Conservation (phyloP, 805 yeast species). For the Barnettozyma vustinii region DNA sequence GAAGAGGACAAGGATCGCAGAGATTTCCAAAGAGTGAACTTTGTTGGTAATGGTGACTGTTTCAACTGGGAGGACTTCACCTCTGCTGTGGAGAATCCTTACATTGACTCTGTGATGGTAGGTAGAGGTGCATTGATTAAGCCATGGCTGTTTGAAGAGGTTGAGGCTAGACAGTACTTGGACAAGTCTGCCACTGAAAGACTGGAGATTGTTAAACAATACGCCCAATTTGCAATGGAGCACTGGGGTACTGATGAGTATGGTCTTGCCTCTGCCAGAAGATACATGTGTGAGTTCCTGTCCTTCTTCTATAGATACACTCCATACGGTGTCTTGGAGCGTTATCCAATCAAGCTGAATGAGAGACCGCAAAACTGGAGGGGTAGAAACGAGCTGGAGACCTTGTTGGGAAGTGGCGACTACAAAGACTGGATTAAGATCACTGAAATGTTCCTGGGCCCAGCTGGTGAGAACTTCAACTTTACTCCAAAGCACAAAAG, state of each 20-base stretch:
- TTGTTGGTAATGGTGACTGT: conserved; percentile 94
- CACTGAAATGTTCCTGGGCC: conserved; percentile 92
- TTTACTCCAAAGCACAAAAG: conserved; percentile 95
- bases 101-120: conserved; percentile 91
- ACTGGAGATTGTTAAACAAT: conserved; percentile 64
- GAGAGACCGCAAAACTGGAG: conserved; percentile 92
- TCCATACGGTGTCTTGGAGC: conserved; percentile 89
- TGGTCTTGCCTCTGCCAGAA: conserved; percentile 82
- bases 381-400: conserved; percentile 91
- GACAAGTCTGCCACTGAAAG: conserved; percentile 92
- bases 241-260: conserved; percentile 98
- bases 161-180: conserved; percentile 80
- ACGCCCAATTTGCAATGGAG: conserved; percentile 75
- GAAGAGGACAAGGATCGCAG: conserved; percentile 56
- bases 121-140: conserved; percentile 97
- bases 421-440: conserved; percentile 94
- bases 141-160: conserved; percentile 98
- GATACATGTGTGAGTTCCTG: conserved; percentile 90
- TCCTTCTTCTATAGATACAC: conserved; percentile 92
- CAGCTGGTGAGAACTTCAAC: conserved; percentile 65
- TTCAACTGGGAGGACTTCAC: conserved; percentile 88
- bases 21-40: conserved; percentile 63
- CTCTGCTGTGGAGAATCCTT: conserved; percentile 53
- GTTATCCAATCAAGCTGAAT: conserved; percentile 81
- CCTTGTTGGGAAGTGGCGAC: conserved; percentile 78